These are phyloP conservation scores for Lentinula aciculospora DNA, from an alignment of 768 basidiomycete genomes.

Conservation along the genomic window DNA sequence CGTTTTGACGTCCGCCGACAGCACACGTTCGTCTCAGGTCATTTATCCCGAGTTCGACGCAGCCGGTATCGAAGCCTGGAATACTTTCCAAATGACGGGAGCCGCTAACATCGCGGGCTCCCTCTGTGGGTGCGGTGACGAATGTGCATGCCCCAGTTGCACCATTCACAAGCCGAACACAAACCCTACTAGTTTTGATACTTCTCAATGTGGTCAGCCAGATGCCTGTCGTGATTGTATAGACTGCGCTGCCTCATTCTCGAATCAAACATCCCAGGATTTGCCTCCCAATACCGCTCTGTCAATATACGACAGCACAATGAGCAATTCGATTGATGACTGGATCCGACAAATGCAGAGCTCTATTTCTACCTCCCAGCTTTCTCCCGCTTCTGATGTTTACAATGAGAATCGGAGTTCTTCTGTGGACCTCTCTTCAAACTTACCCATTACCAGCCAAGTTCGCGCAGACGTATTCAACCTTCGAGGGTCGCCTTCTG, in stretches of 20 bases:
- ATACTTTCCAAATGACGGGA: not conserved
- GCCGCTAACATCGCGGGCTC: slow-evolving; percentile 4
- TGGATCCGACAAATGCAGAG: slow-evolving; percentile 47
- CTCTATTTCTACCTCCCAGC: not conserved
- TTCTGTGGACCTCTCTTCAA: not conserved
- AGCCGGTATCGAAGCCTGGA: slow-evolving; percentile 1
- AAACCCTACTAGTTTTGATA: slow-evolving; percentile 26
- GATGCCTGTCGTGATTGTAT: slow-evolving; percentile 44
- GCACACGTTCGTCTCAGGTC: not conserved
- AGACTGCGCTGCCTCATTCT: slow-evolving; percentile 47
- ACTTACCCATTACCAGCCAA: not conserved
- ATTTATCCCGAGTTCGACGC: not conserved
- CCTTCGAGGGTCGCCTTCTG: not conserved
- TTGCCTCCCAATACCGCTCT: slow-evolving; percentile 34
- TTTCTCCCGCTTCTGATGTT: not conserved
- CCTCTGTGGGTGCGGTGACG: slow-evolving; percentile 38
- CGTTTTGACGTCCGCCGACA: not conserved
- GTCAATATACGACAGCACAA: slow-evolving; percentile 21
- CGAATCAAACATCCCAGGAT: slow-evolving; percentile 24
- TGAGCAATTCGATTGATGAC: slow-evolving; percentile 43
- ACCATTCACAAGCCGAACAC: slow-evolving; percentile 21
- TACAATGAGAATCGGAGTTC: not conserved
- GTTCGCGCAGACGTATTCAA: not conserved
- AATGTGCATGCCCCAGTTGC: slow-evolving; percentile 36
- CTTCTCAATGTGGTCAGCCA: slow-evolving; percentile 31